Percentiles rank a stretch among this genome's conserved stretches.
These are phyloP conservation scores for Agrocybe praecox DNA, from an alignment of 768 basidiomycete genomes.

Conservation along the genomic window DNA sequence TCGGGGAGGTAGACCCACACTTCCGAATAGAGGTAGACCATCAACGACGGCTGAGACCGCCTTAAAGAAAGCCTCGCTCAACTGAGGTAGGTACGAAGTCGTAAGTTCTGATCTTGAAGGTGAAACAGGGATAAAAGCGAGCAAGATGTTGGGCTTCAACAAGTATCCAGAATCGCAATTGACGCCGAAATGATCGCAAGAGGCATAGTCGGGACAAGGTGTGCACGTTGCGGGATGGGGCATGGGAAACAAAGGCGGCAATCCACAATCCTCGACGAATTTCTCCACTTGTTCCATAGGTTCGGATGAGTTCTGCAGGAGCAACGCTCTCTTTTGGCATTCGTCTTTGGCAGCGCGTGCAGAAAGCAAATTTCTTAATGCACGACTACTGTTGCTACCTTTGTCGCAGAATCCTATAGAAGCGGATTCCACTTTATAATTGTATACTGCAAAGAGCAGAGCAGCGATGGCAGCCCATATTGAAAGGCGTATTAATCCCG, in stretches of 20 bases:
- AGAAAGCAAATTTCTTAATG: conserved; percentile 50
- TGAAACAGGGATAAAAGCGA: conserved; percentile 50
- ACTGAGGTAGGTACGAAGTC: conserved; percentile 37
- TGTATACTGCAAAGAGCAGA: conserved; percentile 34
- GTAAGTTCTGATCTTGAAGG: conserved; percentile 39
- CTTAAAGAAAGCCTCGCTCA: conserved; percentile 28
- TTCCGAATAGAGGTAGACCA: conserved; percentile 78
- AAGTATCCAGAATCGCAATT: conserved; percentile 72
- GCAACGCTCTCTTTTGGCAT: conserved; percentile 52
- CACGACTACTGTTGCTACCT: conserved; percentile 59
- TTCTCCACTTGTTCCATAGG: conserved; percentile 28
- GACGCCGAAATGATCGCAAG: conserved; percentile 57
- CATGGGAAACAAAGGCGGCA: conserved; percentile 55
- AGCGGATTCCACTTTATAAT: conserved; percentile 70
- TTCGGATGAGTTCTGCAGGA: conserved; percentile 34
- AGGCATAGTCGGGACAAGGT: conserved; percentile 71
- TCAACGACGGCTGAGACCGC: conserved; percentile 50
- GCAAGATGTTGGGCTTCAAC: conserved; percentile 61
- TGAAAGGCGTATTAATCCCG: conserved; percentile 46
- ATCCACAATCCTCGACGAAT: conserved; percentile 50
- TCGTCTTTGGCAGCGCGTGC: conserved; percentile 48
- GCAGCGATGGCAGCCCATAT: conserved; percentile 35
- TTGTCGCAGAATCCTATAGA: conserved; percentile 78
- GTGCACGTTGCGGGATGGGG: conserved; percentile 67
- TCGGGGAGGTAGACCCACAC: conserved; percentile 73